Evolutionary conservation across 1,284 basidiomycete species (phyloP).

Genomic region (Trametes pubescens): DNA sequence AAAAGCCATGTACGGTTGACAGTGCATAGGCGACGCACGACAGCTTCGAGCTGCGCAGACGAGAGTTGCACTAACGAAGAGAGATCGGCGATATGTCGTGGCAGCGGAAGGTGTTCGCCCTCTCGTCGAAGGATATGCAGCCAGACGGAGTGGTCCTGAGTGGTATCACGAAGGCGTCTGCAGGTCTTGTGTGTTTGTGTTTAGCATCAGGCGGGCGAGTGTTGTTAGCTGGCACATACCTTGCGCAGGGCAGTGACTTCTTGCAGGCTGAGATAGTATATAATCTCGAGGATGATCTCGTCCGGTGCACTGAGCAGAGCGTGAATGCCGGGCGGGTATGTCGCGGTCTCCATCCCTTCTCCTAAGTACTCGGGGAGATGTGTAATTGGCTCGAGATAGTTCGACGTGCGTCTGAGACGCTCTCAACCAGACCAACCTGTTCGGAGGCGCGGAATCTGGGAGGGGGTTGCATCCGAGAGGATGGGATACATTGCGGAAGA

Average conservation of each 20-base stretch:
- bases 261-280: constrained; percentile 25
- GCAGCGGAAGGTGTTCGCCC: constrained; percentile 26
- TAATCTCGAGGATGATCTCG: constrained; percentile 39
- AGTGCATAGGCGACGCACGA: constrained; percentile 27
- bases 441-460: not conserved
- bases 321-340: not conserved
- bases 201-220: not conserved
- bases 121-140: constrained; percentile 28
- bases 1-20: constrained; percentile 32
- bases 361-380: no score
- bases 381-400: no score
- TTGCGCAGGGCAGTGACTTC: constrained; percentile 35
- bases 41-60: constrained; percentile 20
- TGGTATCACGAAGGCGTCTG: constrained; percentile 18
- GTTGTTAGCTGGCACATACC: constrained; percentile 27
- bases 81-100: constrained; percentile 17
- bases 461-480: not conserved
- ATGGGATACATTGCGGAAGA: not conserved
- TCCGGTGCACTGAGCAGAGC: constrained; percentile 30
- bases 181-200: constrained; percentile 32
- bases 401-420: no score
- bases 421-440: no score
- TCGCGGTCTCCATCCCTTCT: not conserved
- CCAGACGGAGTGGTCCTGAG: constrained; percentile 36
- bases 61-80: constrained; percentile 16